Conservation (phyloP, 495 filamentous ascomycete species). For the Mycothermus thermophilus region DNA sequence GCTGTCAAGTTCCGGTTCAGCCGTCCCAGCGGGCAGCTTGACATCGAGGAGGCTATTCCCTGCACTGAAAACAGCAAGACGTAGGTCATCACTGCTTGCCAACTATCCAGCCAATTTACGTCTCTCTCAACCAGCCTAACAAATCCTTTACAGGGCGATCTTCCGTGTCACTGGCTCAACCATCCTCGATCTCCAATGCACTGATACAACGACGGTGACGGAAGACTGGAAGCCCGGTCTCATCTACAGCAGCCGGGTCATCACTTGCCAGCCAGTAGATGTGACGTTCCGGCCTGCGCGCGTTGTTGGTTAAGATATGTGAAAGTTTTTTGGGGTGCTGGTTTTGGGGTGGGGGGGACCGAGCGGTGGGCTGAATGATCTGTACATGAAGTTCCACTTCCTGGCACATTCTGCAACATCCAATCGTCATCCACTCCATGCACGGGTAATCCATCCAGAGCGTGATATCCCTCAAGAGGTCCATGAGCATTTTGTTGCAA, state of each 20-base stretch:
- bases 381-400: too few species aligned
- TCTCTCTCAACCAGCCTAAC: too few species aligned
- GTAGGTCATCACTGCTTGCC: conserved; percentile 13
- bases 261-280: conserved; percentile 22
- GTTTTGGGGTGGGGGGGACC: too few species aligned
- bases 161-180: conserved; percentile 22
- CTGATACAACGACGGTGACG: conserved; percentile 21
- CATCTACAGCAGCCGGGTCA: conserved; percentile 22
- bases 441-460: too few species aligned
- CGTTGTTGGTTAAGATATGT: conserved; percentile 1
- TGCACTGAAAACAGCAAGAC: conserved; percentile 15
- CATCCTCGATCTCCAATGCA: conserved; percentile 25
- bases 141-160: conserved; percentile 19
- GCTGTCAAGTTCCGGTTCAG: conserved; percentile 22
- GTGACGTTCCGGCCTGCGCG: not conserved
- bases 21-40: conserved; percentile 17
- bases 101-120: not conserved
- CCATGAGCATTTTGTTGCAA: too few species aligned
- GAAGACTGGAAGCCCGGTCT: conserved; percentile 27
- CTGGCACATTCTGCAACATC: too few species aligned
- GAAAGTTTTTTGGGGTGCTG: too few species aligned
- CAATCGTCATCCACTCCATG: too few species aligned
- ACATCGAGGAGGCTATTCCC: conserved; percentile 24
- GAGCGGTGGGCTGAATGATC: too few species aligned
- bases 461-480: too few species aligned